Percentiles rank a stretch among this genome's conserved stretches.
Conservation (phyloP, 345 rosid genomes). For the Kernera saxatilis region DNA sequence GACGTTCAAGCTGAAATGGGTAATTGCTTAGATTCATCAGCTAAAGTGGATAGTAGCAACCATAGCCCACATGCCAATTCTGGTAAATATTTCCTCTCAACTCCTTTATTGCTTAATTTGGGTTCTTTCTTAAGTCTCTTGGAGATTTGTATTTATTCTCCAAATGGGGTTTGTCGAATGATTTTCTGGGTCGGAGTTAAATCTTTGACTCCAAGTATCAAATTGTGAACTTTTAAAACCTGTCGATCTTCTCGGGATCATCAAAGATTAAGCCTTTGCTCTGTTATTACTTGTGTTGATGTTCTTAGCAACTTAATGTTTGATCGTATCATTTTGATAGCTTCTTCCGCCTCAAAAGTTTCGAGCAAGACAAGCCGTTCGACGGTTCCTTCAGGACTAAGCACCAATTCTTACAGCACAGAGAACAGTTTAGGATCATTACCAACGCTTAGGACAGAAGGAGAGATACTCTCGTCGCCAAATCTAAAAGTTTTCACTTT, state of each 20-base stretch:
- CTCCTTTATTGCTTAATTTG: neutral
- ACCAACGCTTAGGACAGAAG: constrained; percentile 70
- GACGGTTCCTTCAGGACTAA: constrained; percentile 46
- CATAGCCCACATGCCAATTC: constrained; percentile 49
- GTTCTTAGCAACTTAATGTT: neutral
- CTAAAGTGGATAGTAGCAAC: constrained; percentile 53
- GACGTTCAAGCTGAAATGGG: constrained; percentile 41
- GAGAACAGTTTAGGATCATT: constrained; percentile 45
- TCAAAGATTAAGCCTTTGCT: constrained; percentile 8
- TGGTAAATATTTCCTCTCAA: constrained; percentile 34
- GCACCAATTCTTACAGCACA: constrained; percentile 51
- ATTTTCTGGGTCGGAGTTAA: neutral
- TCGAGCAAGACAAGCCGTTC: constrained; percentile 69
- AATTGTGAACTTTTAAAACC: neutral
- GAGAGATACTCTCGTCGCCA: constrained; percentile 84
- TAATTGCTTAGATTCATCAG: constrained; percentile 63
- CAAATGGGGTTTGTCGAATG: neutral
- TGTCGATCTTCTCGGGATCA: neutral
- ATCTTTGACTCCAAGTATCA: neutral
- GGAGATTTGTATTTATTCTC: neutral
- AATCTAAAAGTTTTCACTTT: constrained; percentile 72
- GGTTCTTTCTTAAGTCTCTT: neutral
- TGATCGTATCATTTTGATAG: constrained; percentile 32
- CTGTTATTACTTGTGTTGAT: neutral
- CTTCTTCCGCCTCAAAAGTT: constrained; percentile 59